Evolutionary conservation across 1,284 basidiomycete species (phyloP).

Genomic region (Ustilago sp.): DNA sequence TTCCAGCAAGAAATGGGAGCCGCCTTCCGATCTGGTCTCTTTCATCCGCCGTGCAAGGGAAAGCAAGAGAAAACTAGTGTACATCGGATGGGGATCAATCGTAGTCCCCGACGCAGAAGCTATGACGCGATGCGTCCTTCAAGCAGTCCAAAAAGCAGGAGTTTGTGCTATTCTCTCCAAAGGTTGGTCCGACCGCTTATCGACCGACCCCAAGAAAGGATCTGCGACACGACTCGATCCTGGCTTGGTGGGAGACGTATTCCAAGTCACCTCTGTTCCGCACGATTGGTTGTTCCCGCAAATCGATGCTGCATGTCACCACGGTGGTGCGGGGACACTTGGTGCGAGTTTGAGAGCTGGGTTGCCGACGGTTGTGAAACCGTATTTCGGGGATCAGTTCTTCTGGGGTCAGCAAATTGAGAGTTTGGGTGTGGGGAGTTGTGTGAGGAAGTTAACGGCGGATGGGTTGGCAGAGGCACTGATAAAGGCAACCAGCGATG

Average conservation of each 20-base stretch:
- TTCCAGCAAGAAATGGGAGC: slow-evolving; percentile 81
- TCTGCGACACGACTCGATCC: slow-evolving; percentile 70
- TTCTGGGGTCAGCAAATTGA: slow-evolving; percentile 95
- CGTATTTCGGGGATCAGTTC: slow-evolving; percentile 96
- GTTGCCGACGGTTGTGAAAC: slow-evolving; percentile 93
- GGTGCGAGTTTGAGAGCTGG: slow-evolving; percentile 92
- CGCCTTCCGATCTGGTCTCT: slow-evolving; percentile 80
- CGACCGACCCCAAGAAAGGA: slow-evolving; percentile 27
- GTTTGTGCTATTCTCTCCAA: slow-evolving; percentile 93
- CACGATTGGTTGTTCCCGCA: slow-evolving; percentile 96
- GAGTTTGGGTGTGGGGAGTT: slow-evolving; percentile 86
- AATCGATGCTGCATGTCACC: slow-evolving; percentile 95
- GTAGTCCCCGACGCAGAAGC: slow-evolving; percentile 92
- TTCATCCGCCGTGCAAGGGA: slow-evolving; percentile 85
- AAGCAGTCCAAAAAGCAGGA: slow-evolving; percentile 82
- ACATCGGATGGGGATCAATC: slow-evolving; percentile 98
- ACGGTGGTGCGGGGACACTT: slow-evolving; percentile 94
- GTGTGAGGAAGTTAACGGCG: slow-evolving; percentile 85
- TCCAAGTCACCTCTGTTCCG: slow-evolving; percentile 85
- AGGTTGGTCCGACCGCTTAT: slow-evolving; percentile 91
- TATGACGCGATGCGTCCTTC: slow-evolving; percentile 89
- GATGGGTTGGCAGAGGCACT: slow-evolving; percentile 83
- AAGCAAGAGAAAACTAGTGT: slow-evolving; percentile 87
- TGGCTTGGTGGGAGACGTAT: slow-evolving; percentile 77
- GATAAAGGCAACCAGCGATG: slow-evolving; percentile 82